A percentile compares a stretch with the other conserved stretches of the same genome.
phyloP scores from a whole-genome alignment of 2,329 filamentous ascomycete genomes.

The Trichothecium sympodiale region DNA sequence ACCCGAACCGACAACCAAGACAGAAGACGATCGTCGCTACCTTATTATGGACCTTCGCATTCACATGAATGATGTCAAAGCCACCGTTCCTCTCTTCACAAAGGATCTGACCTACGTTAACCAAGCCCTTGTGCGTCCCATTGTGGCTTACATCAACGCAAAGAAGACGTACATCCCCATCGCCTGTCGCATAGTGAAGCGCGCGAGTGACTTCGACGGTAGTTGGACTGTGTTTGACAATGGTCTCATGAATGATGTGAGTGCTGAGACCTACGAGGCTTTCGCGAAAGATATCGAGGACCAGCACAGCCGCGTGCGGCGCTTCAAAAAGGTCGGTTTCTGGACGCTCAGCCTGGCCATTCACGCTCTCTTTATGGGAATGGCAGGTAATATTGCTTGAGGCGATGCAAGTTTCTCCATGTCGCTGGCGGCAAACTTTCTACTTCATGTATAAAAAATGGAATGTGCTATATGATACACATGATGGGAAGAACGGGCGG shows the following conservation, averaged over 20 bases:
- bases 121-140: conserved; percentile 86
- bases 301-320: conserved; percentile 71
- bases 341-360: conserved; percentile 91
- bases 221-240: conserved; percentile 93
- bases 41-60: conserved; percentile 92
- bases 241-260: conserved; percentile 86
- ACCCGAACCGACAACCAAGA: background rate
- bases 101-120: conserved; percentile 90
- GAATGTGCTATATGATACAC: too few relatives aligned
- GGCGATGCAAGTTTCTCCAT: conserved; percentile 1
- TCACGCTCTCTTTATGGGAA: conserved; percentile 88
- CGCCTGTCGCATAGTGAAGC: conserved; percentile 87
- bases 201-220: conserved; percentile 79
- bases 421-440: too few relatives aligned
- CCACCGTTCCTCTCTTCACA: conserved; percentile 85
- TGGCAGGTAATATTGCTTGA: conserved; percentile 68
- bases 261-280: conserved; percentile 86
- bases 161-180: conserved; percentile 93
- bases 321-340: conserved; percentile 91
- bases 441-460: too few relatives aligned
- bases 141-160: conserved; percentile 96
- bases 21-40: conserved; percentile 59
- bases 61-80: conserved; percentile 88
- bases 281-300: conserved; percentile 88
- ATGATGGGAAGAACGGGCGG: too few relatives aligned